These are phyloP conservation scores for Backusella tuberculispora DNA, from an alignment of 192 early-diverging fungal species.

Conservation along the genomic window DNA sequence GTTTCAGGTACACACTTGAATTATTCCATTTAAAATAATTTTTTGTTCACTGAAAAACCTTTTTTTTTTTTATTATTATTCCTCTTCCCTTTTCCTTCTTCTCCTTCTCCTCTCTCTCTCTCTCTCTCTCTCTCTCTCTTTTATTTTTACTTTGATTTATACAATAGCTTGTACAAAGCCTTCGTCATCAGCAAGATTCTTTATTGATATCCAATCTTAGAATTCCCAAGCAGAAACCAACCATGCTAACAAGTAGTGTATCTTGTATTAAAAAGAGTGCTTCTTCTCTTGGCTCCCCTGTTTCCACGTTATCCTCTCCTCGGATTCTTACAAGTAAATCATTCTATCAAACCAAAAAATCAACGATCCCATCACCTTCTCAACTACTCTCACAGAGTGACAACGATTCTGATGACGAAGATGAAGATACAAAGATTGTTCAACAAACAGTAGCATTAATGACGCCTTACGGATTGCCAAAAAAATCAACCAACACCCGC, in stretches of 20 bases:
- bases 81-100: too few species aligned
- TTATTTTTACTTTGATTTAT: background rate
- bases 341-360: background rate
- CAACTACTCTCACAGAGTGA: constrained; percentile 10
- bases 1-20: constrained; percentile 44
- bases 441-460: constrained; percentile 48
- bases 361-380: background rate
- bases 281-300: background rate
- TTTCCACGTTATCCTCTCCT: constrained; percentile 1
- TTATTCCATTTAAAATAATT: background rate
- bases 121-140: background rate
- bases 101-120: background rate
- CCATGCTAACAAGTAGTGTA: constrained; percentile 22
- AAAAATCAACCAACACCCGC: background rate
- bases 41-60: too few species aligned
- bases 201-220: constrained; percentile 40
- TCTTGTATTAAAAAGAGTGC: constrained; percentile 13
- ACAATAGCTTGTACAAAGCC: constrained; percentile 34
- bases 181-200: constrained; percentile 39
- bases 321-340: background rate
- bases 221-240: background rate
- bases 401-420: constrained; percentile 28
- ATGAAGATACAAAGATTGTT: constrained; percentile 12
- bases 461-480: constrained; percentile 84
- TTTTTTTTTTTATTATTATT: too few species aligned